Evolutionary conservation across 768 basidiomycete genomes (phyloP).

Genomic region (Trametes villosa): DNA sequence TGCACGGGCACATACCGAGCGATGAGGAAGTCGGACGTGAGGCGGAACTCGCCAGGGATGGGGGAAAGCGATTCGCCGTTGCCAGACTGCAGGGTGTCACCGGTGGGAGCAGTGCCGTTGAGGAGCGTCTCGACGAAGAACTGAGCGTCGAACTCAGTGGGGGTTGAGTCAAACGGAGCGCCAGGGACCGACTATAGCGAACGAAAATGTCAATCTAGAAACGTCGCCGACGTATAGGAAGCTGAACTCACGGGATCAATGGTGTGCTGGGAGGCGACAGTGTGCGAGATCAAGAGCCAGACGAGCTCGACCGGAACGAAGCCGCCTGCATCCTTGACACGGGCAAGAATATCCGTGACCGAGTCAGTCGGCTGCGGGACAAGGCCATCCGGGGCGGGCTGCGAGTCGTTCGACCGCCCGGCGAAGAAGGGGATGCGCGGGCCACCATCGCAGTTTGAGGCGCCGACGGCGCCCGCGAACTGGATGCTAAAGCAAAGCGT

Average conservation of each 20-base stretch:
- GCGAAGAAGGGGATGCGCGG: conserved; percentile 28
- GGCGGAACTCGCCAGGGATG: conserved; percentile 14
- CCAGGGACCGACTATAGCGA: not conserved
- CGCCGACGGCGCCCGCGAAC: conserved; percentile 33
- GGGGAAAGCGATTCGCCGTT: conserved; percentile 9
- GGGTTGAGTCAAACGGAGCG: conserved; percentile 10
- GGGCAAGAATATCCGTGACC: conserved; percentile 26
- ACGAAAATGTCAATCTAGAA: not conserved
- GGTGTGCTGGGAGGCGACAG: conserved; percentile 22
- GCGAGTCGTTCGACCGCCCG: conserved; percentile 25
- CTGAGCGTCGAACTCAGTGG: conserved; percentile 14
- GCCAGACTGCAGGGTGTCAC: not conserved
- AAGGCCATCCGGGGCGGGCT: conserved; percentile 26
- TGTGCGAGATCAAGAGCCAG: conserved; percentile 29
- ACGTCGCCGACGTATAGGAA: not conserved
- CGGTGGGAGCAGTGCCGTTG: conserved; percentile 7
- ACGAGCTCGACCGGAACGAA: conserved; percentile 25
- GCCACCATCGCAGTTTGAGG: conserved; percentile 29
- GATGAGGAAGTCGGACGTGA: conserved; percentile 3
- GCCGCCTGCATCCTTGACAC: conserved; percentile 26
- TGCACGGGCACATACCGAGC: not conserved
- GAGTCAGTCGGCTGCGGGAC: conserved; percentile 32
- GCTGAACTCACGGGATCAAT: conserved; percentile 24
- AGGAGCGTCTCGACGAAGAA: conserved; percentile 21
- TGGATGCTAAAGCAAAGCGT: conserved; percentile 25